Percentiles rank a stretch among this genome's conserved stretches.
These are phyloP conservation scores for Solanum lycopersicoides DNA, from an alignment of 257 asterid genomes.

Conservation along the genomic window DNA sequence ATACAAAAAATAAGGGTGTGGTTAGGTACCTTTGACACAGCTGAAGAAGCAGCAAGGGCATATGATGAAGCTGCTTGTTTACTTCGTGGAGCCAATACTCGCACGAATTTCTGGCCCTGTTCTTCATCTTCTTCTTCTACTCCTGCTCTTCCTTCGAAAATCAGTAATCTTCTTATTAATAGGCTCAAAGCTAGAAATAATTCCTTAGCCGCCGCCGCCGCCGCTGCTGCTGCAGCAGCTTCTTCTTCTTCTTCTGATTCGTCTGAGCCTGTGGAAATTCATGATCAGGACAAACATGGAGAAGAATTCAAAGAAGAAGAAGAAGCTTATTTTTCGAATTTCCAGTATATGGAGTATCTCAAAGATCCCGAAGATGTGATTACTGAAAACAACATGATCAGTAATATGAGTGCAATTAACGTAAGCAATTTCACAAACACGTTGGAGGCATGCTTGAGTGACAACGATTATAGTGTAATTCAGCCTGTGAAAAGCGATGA, in stretches of 20 bases:
- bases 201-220: slow-evolving; percentile 11
- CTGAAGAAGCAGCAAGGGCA: slow-evolving; percentile 15
- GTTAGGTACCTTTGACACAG: slow-evolving; percentile 11
- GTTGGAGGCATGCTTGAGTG: slow-evolving; percentile 1
- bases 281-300: neutral
- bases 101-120: slow-evolving; percentile 78
- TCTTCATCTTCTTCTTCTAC: slow-evolving; percentile 26
- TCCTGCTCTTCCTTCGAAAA: slow-evolving; percentile 61
- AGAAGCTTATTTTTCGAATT: slow-evolving; percentile 26
- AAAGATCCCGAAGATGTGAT: slow-evolving; percentile 35
- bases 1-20: slow-evolving; percentile 9
- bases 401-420: neutral
- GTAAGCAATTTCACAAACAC: neutral
- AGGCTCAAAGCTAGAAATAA: slow-evolving; percentile 59
- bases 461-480: slow-evolving; percentile 1
- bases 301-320: slow-evolving; percentile 2
- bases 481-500: slow-evolving; percentile 8
- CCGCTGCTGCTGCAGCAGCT: neutral
- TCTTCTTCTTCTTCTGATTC: neutral
- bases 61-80: slow-evolving; percentile 53
- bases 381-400: slow-evolving; percentile 4
- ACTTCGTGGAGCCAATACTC: slow-evolving; percentile 78
- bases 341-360: slow-evolving; percentile 46
- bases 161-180: slow-evolving; percentile 56
- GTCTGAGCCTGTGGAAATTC: neutral